Base-by-base conservation (phyloP, 1,284 basidiomycete genomes). In the Kalmanozyma brasiliensis region DNA sequence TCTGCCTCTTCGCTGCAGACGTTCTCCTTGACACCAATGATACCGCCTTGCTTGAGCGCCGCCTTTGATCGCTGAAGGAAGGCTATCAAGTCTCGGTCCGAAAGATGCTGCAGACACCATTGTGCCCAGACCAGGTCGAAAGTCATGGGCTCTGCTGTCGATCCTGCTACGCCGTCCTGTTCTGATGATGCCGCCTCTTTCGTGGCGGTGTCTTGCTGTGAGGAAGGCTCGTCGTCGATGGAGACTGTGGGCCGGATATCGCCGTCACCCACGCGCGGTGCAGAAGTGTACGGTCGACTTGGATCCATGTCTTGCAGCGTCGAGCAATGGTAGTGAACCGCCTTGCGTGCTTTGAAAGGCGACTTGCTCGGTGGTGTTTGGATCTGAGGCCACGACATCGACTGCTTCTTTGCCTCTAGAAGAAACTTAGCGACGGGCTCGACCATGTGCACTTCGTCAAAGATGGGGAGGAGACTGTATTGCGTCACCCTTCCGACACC, bases 21-120 rank as follows among this genome's bases (percentile, higher is more conserved):
- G 40, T 82, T 82, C 49, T 82, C 80, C 66, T 82, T 82, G 37
- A 82, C 62, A 4, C 79, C 73, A 20, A 82, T 80, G 24, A 77
- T 55, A 13, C 79, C 79, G 6, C 33, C 30, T n/a, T 49, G n/a
- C 44, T 71, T 72, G 38, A 82, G 74, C 3, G 72, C 64, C 3
- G 43, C 56, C 35, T 73, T 67, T 8, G 79, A 73, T 0, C 74
- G 66, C 16, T 63, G 35, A 8, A 82, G 66, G 42, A 82, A 82
- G 11, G 55, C 40, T 40, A 79, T 51, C 47, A 82, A 58, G 49
- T 82, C 79, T 33, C 59, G 55, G 51, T 82, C 79, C 26, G 77
- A 78, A 14, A 81, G 62, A 37, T 82, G 80, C 62, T 82, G 80
- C 29, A 81, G 49, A 37, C 76, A 80, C 80, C 80, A 82, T 38